These are phyloP conservation scores for Globisporangium acanthophoron DNA, from an alignment of 352 stramenopile species.

Conservation along the genomic window DNA sequence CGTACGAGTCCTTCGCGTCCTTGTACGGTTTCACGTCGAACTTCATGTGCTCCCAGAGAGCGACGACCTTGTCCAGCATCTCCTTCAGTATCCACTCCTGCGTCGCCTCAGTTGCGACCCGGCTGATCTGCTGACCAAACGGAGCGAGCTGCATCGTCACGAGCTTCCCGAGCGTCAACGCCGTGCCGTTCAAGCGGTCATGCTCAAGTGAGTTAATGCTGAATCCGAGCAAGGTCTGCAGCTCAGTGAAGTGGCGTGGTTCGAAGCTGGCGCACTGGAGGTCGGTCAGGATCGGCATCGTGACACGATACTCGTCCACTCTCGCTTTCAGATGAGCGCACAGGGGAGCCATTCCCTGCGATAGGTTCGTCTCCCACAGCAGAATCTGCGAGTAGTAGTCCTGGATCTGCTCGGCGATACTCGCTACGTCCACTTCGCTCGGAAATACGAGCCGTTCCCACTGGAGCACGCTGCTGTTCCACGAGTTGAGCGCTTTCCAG, in stretches of 20 bases:
- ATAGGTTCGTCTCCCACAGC: conserved; percentile 46
- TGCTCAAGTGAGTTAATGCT: conserved; percentile 37
- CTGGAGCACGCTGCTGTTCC: conserved; percentile 33
- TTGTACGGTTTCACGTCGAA: conserved; percentile 90
- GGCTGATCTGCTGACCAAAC: conserved; percentile 72
- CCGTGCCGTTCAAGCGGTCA: background rate
- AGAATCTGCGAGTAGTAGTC: conserved; percentile 47
- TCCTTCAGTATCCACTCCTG: conserved; percentile 87
- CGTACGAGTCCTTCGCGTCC: conserved; percentile 84
- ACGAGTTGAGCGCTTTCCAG: conserved; percentile 73
- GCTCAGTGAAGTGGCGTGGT: conserved; percentile 50
- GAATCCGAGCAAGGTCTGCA: conserved; percentile 73
- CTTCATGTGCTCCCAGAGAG: conserved; percentile 75
- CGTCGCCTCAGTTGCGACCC: conserved; percentile 78
- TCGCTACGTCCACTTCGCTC: conserved; percentile 55
- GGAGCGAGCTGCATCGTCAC: conserved; percentile 75
- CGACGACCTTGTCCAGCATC: conserved; percentile 84
- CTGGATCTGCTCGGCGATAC: conserved; percentile 64
- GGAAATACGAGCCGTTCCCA: conserved; percentile 57
- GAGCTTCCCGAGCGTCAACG: conserved; percentile 75
- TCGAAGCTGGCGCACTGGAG: conserved; percentile 55
- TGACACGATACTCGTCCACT: conserved; percentile 79
- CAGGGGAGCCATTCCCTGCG: conserved; percentile 35
- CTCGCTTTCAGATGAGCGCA: conserved; percentile 60
- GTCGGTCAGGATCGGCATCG: conserved; percentile 72